Base-by-base conservation (phyloP, 2,329 filamentous ascomycete species). In the Colletotrichum godetiae region DNA sequence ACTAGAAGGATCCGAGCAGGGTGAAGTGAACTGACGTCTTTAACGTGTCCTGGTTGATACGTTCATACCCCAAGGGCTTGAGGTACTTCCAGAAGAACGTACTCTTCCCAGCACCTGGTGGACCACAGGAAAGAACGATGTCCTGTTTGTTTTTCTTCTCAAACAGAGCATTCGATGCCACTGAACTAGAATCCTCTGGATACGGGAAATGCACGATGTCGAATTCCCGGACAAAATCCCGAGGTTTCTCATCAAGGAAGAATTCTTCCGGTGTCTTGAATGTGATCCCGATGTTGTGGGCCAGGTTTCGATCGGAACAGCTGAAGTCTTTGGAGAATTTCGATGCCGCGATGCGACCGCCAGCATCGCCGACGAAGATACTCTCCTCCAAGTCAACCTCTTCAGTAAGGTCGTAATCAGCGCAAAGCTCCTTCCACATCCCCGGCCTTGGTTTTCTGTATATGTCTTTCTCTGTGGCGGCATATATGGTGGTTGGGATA, bases 201-300 rank as follows among this genome's bases (percentile, higher is more conserved):
- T 90, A 84, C 0, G 86, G 83, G 78, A 92, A 91, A 4, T 85
- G 81, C 1, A 83, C 83, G 22, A 95, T 89, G 75, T 98, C 92
- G 77, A 98, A 97, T 0, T 89, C 85, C 68, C 94, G 88, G 11
- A 83, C 82, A 79, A 94, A 97, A 1, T 90, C 88, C 75, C 91
- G 88, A 1, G 93, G 86, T 29, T 88, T 79, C 77, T 94, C 89
- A 1, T 88, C 88, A 0, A 96, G 88, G 80, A 98, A 98, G 84
- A 92, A 98, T 81, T 98, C 95, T 79, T 99, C 97, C 0, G 97
- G 97, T 0, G 96, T 98, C 70, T 91, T 86, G 81, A 96, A 99
- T 13, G 85, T 80, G 76, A 99, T 90, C 4, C 94, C 94, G 13
- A 95, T 84, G 79, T 99, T 98, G 74, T 92, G 87, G 3, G 97